Conservation (phyloP, 1,284 basidiomycete species). For the Caloboletus firmus region DNA sequence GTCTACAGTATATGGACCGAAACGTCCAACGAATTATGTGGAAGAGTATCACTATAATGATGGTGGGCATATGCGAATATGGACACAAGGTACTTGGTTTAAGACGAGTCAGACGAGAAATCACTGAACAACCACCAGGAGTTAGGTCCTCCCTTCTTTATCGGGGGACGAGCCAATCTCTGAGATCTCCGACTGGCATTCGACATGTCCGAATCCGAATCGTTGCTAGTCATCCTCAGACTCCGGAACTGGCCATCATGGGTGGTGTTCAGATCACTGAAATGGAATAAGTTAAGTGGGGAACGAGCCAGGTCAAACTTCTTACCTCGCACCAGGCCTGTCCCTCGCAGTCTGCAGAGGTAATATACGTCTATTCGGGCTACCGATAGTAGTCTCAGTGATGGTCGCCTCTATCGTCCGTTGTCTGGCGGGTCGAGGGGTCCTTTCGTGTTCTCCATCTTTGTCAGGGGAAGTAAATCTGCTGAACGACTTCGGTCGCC, state of each 20-base stretch:
- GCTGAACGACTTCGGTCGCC: slow-evolving; percentile 2
- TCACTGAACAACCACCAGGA: slow-evolving; percentile 18
- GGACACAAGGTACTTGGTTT: background rate
- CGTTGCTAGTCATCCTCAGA: slow-evolving; percentile 4
- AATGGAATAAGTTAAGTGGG: background rate
- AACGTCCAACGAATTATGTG: background rate
- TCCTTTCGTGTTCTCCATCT: slow-evolving; percentile 19
- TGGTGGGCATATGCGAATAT: no score
- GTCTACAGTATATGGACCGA: no score
- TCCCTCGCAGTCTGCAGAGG: slow-evolving; percentile 24
- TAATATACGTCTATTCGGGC: background rate
- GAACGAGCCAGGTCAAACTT: background rate
- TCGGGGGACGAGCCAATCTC: slow-evolving; percentile 3
- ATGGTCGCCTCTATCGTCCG: background rate
- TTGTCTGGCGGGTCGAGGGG: slow-evolving; percentile 26
- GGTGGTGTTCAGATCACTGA: background rate
- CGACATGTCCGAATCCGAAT: slow-evolving; percentile 27
- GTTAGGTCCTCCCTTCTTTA: background rate
- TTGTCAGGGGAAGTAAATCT: slow-evolving; percentile 1
- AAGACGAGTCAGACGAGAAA: slow-evolving; percentile 16
- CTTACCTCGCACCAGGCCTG: slow-evolving; percentile 18
- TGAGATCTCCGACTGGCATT: slow-evolving; percentile 7
- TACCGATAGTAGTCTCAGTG: background rate
- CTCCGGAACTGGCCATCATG: slow-evolving; percentile 16
- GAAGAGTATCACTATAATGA: no score